These are phyloP conservation scores for Gaeumannomyces sp. DNA, from an alignment of 2,329 filamentous ascomycete genomes.

Conservation along the genomic window DNA sequence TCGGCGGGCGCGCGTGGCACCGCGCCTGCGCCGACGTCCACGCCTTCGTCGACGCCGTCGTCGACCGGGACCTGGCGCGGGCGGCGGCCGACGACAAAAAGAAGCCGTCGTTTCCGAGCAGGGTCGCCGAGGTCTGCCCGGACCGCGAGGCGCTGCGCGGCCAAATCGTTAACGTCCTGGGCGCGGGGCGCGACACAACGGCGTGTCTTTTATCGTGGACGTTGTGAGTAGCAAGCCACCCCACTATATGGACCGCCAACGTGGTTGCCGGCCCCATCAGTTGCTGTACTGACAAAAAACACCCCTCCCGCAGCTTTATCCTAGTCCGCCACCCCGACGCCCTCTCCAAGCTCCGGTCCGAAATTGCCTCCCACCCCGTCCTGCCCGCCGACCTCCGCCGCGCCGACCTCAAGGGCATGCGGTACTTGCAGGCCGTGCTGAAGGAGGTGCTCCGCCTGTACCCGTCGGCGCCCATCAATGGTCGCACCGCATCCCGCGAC, in stretches of 20 bases:
- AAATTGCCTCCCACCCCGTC: background rate
- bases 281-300: background rate
- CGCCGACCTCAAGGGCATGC: conserved; percentile 17
- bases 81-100: background rate
- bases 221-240: conserved; percentile 13
- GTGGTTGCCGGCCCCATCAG: no score
- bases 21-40: conserved; percentile 13
- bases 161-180: conserved; percentile 16
- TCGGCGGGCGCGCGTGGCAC: conserved; percentile 1
- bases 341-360: background rate
- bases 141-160: conserved; percentile 11
- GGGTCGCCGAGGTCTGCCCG: conserved; percentile 2
- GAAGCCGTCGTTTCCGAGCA: conserved; percentile 9
- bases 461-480: conserved; percentile 15
- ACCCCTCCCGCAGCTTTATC: background rate
- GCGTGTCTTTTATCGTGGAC: conserved; percentile 18
- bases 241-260: no score
- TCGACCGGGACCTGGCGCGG: background rate
- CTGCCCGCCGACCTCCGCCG: background rate
- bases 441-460: conserved; percentile 20
- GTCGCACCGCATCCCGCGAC: conserved; percentile 13
- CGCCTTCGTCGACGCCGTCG: conserved; percentile 10
- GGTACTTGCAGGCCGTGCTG: conserved; percentile 20
- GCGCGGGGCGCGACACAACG: conserved; percentile 21
- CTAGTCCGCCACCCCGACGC: background rate